Evolutionary conservation across 2,329 filamentous ascomycete species (phyloP), one percentile per base, ranked within the genome.

Genomic region (Septoria petroselini): DNA sequence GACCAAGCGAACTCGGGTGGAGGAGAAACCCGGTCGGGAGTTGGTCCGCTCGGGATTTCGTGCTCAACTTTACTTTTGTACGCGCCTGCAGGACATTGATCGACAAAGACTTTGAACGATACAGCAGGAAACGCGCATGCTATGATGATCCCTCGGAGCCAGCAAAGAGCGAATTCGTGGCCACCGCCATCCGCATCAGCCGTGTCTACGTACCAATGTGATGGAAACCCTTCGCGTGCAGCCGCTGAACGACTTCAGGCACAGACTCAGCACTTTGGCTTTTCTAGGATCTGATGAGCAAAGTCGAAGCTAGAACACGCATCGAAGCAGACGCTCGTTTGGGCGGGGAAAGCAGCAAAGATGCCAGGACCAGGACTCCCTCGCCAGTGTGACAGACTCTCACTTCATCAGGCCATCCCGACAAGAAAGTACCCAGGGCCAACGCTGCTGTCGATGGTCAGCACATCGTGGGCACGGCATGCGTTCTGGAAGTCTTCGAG

Each of bases 401-500:
- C 27, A n/a, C n/a, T n/a, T 30, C 4, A 12, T 33, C 30, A 33
- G 30, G 30, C n/a, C 12, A 6, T 12, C 30, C 30, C 14, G 5
- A 33, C 30, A 33, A 33, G 14, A n/a, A n/a, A n/a, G 4, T 15
- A 15, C n/a, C 42, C 25, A 45, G 42, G 42, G 31, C 31, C 31
- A n/a, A 45, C 31, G 42, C 21, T 31, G 21, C 29, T 37, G 19
- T 7, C 14, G 14, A 17, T 12, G 2, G 7, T 19, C n/a, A 21
- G 21, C 4, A 17, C 2, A 15, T 12, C 29, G 12, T 43, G 12
- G 8, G 12, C 18, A 15, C n/a, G 18, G 31, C 23, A 37, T 19
- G 31, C 31, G 2, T 38, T 45, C 42, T 45, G 33, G 42, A 45
- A 45, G 18, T 11, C 42, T 45, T 45, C 31, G 18, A 45, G 42